phyloP scores from a whole-genome alignment of 208 protist genomes.

The Acanthamoeba pearcei region DNA sequence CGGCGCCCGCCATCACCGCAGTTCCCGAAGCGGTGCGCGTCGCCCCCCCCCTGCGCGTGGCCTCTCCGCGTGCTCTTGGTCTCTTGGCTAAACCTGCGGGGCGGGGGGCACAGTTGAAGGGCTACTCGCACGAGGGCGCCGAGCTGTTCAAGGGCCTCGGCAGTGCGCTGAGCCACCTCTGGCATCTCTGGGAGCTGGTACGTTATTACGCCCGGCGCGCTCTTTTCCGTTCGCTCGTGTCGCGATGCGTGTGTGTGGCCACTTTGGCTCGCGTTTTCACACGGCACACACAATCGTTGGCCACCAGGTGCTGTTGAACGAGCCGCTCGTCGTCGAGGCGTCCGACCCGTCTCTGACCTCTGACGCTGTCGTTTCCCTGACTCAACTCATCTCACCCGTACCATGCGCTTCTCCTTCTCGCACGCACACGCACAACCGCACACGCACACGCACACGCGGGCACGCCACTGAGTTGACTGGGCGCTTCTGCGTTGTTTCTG shows the following conservation, averaged over 20 bases:
- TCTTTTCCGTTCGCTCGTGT: too few species aligned
- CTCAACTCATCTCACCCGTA: slow-evolving; percentile 32
- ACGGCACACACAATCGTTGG: neutral
- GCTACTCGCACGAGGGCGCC: slow-evolving; percentile 14
- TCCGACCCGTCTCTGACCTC: slow-evolving; percentile 5
- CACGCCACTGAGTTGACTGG: neutral
- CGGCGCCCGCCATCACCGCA: neutral
- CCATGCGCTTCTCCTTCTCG: neutral
- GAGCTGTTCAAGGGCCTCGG: slow-evolving; percentile 21
- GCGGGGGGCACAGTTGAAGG: neutral
- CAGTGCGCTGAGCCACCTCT: slow-evolving; percentile 14
- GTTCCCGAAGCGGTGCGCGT: neutral
- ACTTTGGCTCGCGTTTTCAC: too few species aligned
- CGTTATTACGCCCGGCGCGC: neutral
- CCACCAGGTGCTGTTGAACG: neutral
- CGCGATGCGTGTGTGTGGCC: too few species aligned
- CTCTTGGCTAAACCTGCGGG: neutral
- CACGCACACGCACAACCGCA: neutral
- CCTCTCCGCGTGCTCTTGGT: neutral
- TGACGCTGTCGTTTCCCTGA: slow-evolving; percentile 30
- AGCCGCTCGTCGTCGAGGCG: slow-evolving; percentile 40
- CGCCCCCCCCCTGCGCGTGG: neutral
- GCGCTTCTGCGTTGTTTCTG: neutral
- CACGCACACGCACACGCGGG: neutral
- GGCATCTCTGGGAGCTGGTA: slow-evolving; percentile 70